phyloP scores from a whole-genome alignment of 768 basidiomycete genomes.

The Calvatia gigantea region DNA sequence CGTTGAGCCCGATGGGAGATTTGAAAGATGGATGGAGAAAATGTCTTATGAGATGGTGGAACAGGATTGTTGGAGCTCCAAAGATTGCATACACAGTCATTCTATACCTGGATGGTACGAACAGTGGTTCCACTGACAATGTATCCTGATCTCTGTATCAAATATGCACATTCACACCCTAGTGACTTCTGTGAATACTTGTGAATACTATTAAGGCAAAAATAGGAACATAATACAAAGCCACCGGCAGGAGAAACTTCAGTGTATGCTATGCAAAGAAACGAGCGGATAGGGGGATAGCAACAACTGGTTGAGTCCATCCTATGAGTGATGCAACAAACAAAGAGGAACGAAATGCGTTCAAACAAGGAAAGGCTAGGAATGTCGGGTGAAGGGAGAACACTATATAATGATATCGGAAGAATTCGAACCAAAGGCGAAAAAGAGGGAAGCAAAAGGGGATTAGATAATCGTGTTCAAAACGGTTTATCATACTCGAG shows the following conservation, averaged over 20 bases:
- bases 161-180: background rate
- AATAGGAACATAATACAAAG: background rate
- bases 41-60: conserved; percentile 6
- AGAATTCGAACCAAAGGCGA: background rate
- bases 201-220: background rate
- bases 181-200: background rate
- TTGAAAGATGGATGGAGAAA: conserved; percentile 27
- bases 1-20: conserved; percentile 24
- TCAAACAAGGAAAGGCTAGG: background rate
- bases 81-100: background rate
- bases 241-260: conserved; percentile 1
- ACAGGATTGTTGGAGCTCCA: conserved; percentile 2
- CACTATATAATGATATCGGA: conserved; percentile 9
- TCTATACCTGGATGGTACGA: conserved; percentile 2
- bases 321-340: background rate
- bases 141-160: background rate
- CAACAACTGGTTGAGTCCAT: background rate
- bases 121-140: background rate
- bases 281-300: background rate
- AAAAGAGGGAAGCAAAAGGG: background rate
- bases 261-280: background rate
- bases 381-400: background rate
- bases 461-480: background rate
- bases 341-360: background rate
- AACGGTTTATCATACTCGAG: background rate